Evolutionary conservation across 1,284 basidiomycete genomes (phyloP), one percentile per base, ranked within the genome.

Genomic region (Puccinia coronata): DNA sequence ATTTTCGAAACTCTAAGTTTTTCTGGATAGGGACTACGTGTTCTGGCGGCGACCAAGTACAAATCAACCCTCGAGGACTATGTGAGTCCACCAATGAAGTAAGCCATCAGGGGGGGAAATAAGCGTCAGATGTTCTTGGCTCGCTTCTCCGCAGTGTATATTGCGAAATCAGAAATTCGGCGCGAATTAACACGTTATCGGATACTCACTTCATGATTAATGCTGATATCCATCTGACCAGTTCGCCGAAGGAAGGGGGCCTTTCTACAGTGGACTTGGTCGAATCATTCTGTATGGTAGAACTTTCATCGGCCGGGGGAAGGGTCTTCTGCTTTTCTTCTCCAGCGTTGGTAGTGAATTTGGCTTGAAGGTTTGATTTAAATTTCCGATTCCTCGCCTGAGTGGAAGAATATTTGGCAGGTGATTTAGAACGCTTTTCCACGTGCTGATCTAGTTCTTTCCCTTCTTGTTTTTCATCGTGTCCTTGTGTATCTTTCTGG

Each of bases 11-110:
- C 12, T 41, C 36, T 14, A 74, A 31, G 18, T 73, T 55, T 6
- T 36, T 12, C 31, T 34, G 0, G 23, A 36, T 65, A 11, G 70
- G 79, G 31, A 81, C 70, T 1, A 81, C 59, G 20, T 18, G 31
- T 63, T 61, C 57, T 8, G 79, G 79, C 12, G 79, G 79, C 6
- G 70, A 47, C 79, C 79, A 81, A 39, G 71, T 51, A 14, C 57
- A 72, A 28, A 53, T 61, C 31, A 81, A 55, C n/a, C 79, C 79
- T 63, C 79, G 69, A 16, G 79, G 79, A 63, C 79, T 80, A 16
- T 49, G 43, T 31, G 25, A 71, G 25, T 36, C 34, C 47, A 53
- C 18, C 25, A 47, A 43, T 11, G 6, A 23, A 51, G 31, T 25
- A 6, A 28, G 49, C 36, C 25, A 43, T 5, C 43, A 70, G 2